A percentile compares a stretch with the other conserved stretches of the same genome.
Conservation (phyloP, 1,139 yeast species). For the Kluyveromyces sp. region DNA sequence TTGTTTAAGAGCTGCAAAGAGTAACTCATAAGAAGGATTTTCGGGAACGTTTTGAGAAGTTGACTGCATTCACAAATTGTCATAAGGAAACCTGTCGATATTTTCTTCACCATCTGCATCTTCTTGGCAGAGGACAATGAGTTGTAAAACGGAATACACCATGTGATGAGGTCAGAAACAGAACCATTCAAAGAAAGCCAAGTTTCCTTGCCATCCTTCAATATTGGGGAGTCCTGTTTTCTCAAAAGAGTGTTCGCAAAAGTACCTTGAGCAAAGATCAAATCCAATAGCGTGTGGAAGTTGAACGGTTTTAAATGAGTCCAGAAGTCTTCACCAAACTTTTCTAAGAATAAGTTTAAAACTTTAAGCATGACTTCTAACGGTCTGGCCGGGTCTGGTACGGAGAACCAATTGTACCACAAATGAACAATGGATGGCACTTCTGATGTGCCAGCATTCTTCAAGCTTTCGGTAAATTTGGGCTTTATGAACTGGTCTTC, state of each 20-base stretch:
- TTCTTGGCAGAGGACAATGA: conserved; percentile 29
- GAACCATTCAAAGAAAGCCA: conserved; percentile 23
- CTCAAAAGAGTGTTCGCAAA: conserved; percentile 22
- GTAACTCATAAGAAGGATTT: conserved; percentile 31
- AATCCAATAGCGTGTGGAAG: conserved; percentile 47
- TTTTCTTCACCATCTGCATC: conserved; percentile 32
- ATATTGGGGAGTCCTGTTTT: conserved; percentile 25
- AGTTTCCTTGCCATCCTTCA: conserved; percentile 30
- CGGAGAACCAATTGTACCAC: conserved; percentile 41
- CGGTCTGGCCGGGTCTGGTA: conserved; percentile 43
- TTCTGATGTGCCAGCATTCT: conserved; percentile 24
- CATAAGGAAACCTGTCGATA: conserved; percentile 29
- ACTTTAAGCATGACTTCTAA: conserved; percentile 48
- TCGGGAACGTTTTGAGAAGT: conserved; percentile 24
- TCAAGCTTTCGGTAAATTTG: conserved; percentile 39
- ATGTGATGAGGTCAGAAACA: conserved; percentile 30
- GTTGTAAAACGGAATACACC: conserved; percentile 32
- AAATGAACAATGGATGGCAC: conserved; percentile 15
- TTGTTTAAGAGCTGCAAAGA: conserved; percentile 29
- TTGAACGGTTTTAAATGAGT: conserved; percentile 42
- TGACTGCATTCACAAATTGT: conserved; percentile 24
- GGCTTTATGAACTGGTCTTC: conserved; percentile 39
- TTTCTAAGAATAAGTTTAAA: conserved; percentile 38
- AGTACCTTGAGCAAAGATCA: conserved; percentile 33
- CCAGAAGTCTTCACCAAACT: conserved; percentile 46